Conservation (phyloP, 2,329 filamentous ascomycete genomes). For the Pestalotiopsis fici region DNA sequence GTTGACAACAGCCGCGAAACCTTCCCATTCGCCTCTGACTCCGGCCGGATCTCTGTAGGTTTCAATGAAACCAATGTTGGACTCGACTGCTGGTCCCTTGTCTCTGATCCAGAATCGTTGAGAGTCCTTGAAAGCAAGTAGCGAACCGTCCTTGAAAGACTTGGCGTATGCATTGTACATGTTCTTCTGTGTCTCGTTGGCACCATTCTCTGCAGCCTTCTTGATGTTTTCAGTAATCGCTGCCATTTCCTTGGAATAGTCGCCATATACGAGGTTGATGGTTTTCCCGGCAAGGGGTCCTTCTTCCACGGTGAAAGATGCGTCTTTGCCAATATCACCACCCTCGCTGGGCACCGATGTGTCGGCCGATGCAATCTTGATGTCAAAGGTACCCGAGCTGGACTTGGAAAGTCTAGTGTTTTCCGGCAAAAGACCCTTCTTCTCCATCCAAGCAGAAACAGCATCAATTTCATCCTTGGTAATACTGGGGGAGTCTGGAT, state of each 20-base stretch:
- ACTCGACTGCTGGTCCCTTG: conserved; percentile 78
- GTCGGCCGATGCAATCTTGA: conserved; percentile 72
- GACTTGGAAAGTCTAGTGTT: conserved; percentile 77
- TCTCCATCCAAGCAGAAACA: conserved; percentile 72
- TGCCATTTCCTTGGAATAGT: conserved; percentile 72
- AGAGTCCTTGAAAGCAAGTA: conserved; percentile 77
- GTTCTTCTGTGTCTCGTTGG: conserved; percentile 72
- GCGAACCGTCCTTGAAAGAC: conserved; percentile 73
- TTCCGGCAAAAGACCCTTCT: conserved; percentile 71
- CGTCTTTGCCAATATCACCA: conserved; percentile 69
- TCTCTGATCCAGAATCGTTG: conserved; percentile 83
- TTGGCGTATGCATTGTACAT: conserved; percentile 66
- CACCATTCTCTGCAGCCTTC: conserved; percentile 67
- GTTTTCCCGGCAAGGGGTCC: conserved; percentile 66
- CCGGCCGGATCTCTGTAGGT: conserved; percentile 84
- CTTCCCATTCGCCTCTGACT: conserved; percentile 82
- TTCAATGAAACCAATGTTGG: conserved; percentile 82
- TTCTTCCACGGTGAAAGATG: conserved; percentile 59
- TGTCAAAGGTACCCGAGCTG: conserved; percentile 64
- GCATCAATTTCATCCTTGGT: conserved; percentile 74
- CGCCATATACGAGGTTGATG: conserved; percentile 73
- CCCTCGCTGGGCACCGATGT: conserved; percentile 61
- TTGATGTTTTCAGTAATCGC: conserved; percentile 67
- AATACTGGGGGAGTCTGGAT: conserved; percentile 74
- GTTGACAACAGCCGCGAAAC: conserved; percentile 83